Percentiles rank a stretch among this genome's conserved stretches.
These are phyloP conservation scores for Pseudozyma pruni DNA, from an alignment of 1,284 basidiomycete genomes.

Conservation along the genomic window DNA sequence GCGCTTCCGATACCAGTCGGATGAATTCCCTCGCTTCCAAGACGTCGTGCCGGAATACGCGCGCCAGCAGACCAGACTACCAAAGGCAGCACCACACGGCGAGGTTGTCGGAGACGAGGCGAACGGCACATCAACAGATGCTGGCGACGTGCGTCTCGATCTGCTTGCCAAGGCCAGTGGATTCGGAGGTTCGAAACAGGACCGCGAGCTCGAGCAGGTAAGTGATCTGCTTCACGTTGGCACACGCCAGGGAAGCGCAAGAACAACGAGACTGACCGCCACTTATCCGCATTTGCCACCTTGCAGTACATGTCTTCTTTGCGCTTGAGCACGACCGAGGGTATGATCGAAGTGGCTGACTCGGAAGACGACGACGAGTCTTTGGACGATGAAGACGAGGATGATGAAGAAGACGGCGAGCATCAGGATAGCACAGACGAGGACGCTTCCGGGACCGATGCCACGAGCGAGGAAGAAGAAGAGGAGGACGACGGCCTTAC, in stretches of 20 bases:
- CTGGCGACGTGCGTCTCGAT: conserved; percentile 49
- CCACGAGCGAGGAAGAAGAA: conserved; percentile 65
- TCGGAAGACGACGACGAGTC: conserved; percentile 12
- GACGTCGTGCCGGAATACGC: conserved; percentile 50
- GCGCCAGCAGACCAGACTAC: conserved; percentile 30
- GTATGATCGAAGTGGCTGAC: conserved; percentile 41
- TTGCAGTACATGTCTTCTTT: conserved; percentile 49
- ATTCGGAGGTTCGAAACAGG: conserved; percentile 49
- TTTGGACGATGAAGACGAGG: conserved; percentile 13
- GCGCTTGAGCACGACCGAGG: conserved; percentile 39
- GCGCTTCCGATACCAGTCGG: conserved; percentile 91
- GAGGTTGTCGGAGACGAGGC: conserved; percentile 6
- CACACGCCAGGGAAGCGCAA: neutral
- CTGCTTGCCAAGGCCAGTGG: conserved; percentile 61
- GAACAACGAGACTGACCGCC: neutral
- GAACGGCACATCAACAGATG: neutral
- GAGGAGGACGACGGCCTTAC: conserved; percentile 76
- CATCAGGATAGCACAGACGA: conserved; percentile 74
- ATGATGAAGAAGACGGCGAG: conserved; percentile 17
- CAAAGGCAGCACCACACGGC: conserved; percentile 17
- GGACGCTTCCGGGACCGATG: conserved; percentile 71
- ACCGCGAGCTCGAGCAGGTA: conserved; percentile 55
- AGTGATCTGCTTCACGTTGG: conserved; percentile 3
- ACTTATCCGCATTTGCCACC: neutral
- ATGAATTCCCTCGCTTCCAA: conserved; percentile 76